Evolutionary conservation across 768 basidiomycete species (phyloP), one percentile per base, ranked within the genome.

Genomic region (Gloeopeniophorella convolvens): DNA sequence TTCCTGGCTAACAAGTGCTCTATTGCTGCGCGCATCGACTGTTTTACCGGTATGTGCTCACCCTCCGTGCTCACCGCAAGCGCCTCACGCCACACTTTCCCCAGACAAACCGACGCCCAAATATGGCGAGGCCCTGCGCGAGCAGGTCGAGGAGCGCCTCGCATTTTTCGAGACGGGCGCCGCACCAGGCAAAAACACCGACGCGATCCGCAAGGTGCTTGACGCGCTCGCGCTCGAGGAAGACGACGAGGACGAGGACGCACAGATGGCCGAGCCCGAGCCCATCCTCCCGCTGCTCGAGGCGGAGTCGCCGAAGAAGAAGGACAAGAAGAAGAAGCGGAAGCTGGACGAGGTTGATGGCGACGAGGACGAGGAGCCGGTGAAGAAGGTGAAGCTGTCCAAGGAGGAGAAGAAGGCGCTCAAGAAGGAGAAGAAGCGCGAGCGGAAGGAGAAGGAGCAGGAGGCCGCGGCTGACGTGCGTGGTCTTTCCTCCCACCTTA

Each of bases 1-100:
- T 98, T 97, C 79, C 75, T 98, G 7, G 95, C 95, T 32, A 98
- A 98, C 78, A 98, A 98, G 70, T 93, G 91, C 64, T 94, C 93
- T 48, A 97, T 98, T 59, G 95, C 95, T 2, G 89, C 91, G 13
- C 78, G 95, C 47, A 97, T 98, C 68, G 95, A 98, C 66, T 97
- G 93, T 67, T 98, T 88, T 64, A 75, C 85, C 2, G 89, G 89
- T 87, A 59, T 47, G 78, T 61, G 12, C 11, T 4, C 32, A 1
- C 27, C 3, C 30, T 18, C 15, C 13, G 11, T n/a, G 51, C 18
- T 20, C 21, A 3, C 5, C 23, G 3, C 34, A 15, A 6, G 16
- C 42, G 11, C 27, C 21, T 20, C 20, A 24, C 26, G 40, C 43
- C 10, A 33, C 30, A 3, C 0, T 20, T 24, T 13, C 26, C 27